phyloP scores from a whole-genome alignment of 495 filamentous ascomycete genomes.

The Staphylotrichum tortipilum region DNA sequence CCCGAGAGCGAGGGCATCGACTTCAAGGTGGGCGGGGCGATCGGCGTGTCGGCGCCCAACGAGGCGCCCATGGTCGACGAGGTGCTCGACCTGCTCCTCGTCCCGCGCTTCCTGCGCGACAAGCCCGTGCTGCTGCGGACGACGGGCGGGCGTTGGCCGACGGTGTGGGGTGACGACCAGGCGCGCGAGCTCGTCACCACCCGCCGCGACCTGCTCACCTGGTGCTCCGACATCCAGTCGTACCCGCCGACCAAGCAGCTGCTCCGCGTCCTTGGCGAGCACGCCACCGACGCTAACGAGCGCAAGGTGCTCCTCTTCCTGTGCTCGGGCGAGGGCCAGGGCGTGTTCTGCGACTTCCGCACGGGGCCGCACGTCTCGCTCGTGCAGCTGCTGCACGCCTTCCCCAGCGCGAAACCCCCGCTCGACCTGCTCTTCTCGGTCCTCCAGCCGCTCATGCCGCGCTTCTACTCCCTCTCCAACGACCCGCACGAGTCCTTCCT shows the following conservation, averaged over 20 bases:
- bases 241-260: slow-evolving; percentile 84
- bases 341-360: slow-evolving; percentile 88
- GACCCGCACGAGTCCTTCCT: slow-evolving; percentile 79
- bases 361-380: slow-evolving; percentile 80
- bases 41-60: slow-evolving; percentile 87
- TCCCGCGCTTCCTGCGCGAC: slow-evolving; percentile 70
- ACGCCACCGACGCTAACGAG: slow-evolving; percentile 70
- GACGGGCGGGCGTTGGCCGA: slow-evolving; percentile 80
- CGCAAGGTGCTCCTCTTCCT: slow-evolving; percentile 81
- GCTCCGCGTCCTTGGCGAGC: slow-evolving; percentile 77
- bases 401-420: slow-evolving; percentile 83
- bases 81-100: slow-evolving; percentile 67
- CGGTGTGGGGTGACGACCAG: slow-evolving; percentile 93
- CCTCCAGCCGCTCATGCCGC: slow-evolving; percentile 82
- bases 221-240: slow-evolving; percentile 91
- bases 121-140: slow-evolving; percentile 73
- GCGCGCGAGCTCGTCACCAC: slow-evolving; percentile 78
- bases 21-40: slow-evolving; percentile 93
- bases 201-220: slow-evolving; percentile 80
- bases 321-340: slow-evolving; percentile 83
- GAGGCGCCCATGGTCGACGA: slow-evolving; percentile 69
- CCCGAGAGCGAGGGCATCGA: slow-evolving; percentile 78
- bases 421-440: slow-evolving; percentile 71
- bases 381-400: slow-evolving; percentile 78
- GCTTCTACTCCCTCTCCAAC: slow-evolving; percentile 96